Evolutionary conservation across 1,284 basidiomycete genomes (phyloP).

Genomic region (Sutorius eximius): DNA sequence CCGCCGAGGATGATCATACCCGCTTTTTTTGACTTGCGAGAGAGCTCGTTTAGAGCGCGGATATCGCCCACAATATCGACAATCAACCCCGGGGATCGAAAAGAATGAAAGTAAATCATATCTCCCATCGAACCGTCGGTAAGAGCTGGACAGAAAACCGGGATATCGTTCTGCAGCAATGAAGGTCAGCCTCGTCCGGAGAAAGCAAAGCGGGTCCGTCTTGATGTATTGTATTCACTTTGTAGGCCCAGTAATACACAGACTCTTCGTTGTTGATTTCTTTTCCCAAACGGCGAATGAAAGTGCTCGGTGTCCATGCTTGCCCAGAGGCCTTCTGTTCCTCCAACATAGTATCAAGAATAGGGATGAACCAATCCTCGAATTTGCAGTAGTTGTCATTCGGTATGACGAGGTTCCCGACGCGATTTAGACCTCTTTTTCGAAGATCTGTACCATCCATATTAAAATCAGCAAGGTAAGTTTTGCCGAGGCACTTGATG

Average conservation of each 20-base stretch:
- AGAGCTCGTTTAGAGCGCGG: constrained; percentile 86
- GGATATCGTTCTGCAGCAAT: constrained; percentile 84
- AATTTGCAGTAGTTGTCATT: constrained; percentile 99
- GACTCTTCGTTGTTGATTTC: constrained; percentile 97
- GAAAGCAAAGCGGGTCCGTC: constrained; percentile 13
- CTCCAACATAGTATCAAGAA: constrained; percentile 86
- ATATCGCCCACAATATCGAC: constrained; percentile 97
- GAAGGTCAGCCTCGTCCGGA: constrained; percentile 29
- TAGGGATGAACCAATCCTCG: constrained; percentile 97
- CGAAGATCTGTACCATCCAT: constrained; percentile 89
- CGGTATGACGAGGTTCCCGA: constrained; percentile 97
- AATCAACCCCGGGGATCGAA: constrained; percentile 84
- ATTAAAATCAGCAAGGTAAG: constrained; percentile 93
- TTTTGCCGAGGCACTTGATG: constrained; percentile 97
- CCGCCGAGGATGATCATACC: constrained; percentile 99
- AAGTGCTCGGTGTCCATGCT: constrained; percentile 92
- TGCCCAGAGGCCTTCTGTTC: constrained; percentile 80
- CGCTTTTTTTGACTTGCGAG: constrained; percentile 87
- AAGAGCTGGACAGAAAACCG: constrained; percentile 97
- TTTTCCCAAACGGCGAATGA: constrained; percentile 89
- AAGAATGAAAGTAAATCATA: constrained; percentile 99
- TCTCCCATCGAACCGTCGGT: constrained; percentile 98
- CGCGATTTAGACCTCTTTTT: constrained; percentile 90
- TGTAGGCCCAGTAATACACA: constrained; percentile 99
- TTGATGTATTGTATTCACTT: constrained; percentile 59